phyloP scores from a whole-genome alignment of 2,329 filamentous ascomycete species.

The Rhynchosporium graminicola region DNA sequence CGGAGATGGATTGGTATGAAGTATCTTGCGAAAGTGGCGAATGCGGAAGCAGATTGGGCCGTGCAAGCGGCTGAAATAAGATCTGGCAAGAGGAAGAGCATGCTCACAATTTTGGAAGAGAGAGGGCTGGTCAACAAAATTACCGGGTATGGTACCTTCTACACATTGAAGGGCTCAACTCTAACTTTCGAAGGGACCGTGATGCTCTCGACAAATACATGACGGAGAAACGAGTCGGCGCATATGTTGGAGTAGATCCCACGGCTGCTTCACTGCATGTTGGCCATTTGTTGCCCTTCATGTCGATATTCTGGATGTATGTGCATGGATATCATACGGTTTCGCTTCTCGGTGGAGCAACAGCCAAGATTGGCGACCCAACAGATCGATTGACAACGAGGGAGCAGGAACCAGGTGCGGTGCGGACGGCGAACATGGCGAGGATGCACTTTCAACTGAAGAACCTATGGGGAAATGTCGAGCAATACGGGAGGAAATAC shows the following conservation, averaged over 20 bases:
- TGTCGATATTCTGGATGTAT: constrained; percentile 85
- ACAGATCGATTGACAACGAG: constrained; percentile 67
- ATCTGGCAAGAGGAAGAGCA: constrained; percentile 51
- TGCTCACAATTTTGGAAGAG: constrained; percentile 68
- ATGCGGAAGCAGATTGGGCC: constrained; percentile 48
- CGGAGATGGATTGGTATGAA: constrained; percentile 38
- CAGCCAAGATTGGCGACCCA: constrained; percentile 77
- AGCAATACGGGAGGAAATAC: constrained; percentile 63
- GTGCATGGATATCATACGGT: constrained; percentile 70
- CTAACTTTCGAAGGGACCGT: constrained; percentile 36
- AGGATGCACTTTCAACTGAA: constrained; percentile 71
- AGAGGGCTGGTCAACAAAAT: constrained; percentile 74
- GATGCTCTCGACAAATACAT: constrained; percentile 64
- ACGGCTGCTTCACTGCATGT: constrained; percentile 79
- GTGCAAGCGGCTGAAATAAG: constrained; percentile 49
- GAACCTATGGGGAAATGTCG: constrained; percentile 73
- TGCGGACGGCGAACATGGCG: constrained; percentile 63
- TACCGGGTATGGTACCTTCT: constrained; percentile 60
- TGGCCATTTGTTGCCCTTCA: constrained; percentile 77
- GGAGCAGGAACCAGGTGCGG: constrained; percentile 51
- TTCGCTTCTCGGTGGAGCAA: constrained; percentile 71
- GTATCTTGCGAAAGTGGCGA: constrained; percentile 42
- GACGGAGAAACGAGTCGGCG: constrained; percentile 65
- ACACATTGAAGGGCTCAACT: not conserved
- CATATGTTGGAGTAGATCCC: constrained; percentile 81